Conservation (phyloP, 495 filamentous ascomycete species). For the Darksidea phi region DNA sequence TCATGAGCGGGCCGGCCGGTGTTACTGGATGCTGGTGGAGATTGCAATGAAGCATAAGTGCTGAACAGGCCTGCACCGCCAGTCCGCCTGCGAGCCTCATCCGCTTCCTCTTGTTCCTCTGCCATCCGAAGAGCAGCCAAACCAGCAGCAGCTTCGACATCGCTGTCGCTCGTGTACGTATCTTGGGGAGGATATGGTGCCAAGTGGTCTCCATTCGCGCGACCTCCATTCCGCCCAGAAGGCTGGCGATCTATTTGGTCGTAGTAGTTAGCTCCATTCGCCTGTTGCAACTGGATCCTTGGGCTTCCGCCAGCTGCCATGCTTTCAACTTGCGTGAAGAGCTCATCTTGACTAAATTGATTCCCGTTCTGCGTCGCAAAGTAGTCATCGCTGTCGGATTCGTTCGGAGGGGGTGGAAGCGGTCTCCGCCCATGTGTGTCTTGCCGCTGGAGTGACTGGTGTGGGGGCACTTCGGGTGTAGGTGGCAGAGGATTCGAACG, state of each 20-base stretch:
- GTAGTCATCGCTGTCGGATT: slow-evolving; percentile 47
- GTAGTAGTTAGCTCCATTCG: slow-evolving; percentile 30
- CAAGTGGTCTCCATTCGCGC: slow-evolving; percentile 51
- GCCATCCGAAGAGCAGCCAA: slow-evolving; percentile 79
- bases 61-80: slow-evolving; percentile 38
- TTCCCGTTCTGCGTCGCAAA: slow-evolving; percentile 34
- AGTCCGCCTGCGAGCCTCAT: slow-evolving; percentile 58
- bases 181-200: slow-evolving; percentile 26
- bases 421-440: slow-evolving; percentile 58
- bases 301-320: slow-evolving; percentile 26
- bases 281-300: slow-evolving; percentile 28
- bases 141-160: slow-evolving; percentile 86
- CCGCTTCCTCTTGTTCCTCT: slow-evolving; percentile 72
- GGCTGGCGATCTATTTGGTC: slow-evolving; percentile 18
- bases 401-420: slow-evolving; percentile 56
- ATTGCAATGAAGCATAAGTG: slow-evolving; percentile 33
- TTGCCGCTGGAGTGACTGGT: slow-evolving; percentile 44
- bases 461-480: slow-evolving; percentile 44
- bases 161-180: slow-evolving; percentile 67
- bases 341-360: slow-evolving; percentile 39
- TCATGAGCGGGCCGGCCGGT: slow-evolving; percentile 32
- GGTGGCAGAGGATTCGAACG: slow-evolving; percentile 44
- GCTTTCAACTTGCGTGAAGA: slow-evolving; percentile 43
- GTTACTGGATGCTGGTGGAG: slow-evolving; percentile 36
- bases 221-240: slow-evolving; percentile 41